These are phyloP conservation scores for Fragilaria radians DNA, from an alignment of 108 stramenopile genomes.

Conservation along the genomic window DNA sequence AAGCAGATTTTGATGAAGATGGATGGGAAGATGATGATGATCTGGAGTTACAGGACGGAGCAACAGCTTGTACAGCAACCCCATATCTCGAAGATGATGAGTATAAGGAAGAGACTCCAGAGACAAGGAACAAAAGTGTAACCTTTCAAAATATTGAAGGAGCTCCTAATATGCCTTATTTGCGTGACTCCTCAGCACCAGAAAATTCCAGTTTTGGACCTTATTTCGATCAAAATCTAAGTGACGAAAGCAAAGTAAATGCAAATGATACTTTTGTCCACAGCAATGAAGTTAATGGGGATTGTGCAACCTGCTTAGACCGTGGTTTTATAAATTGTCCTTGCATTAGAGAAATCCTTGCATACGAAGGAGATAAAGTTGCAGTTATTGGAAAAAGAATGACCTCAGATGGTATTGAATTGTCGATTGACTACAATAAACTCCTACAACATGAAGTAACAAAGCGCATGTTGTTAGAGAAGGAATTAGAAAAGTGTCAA, in stretches of 20 bases:
- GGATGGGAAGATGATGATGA: slow-evolving; percentile 20
- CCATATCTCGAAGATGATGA: not conserved
- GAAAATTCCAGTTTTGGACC: not conserved
- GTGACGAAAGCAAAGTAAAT: not conserved
- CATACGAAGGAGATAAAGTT: slow-evolving; percentile 10
- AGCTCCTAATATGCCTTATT: not conserved
- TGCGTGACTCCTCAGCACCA: not conserved
- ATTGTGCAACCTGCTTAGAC: not conserved
- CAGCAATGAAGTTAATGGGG: not conserved
- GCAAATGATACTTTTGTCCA: not conserved
- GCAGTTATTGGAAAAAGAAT: slow-evolving; percentile 10
- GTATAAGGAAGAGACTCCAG: not conserved
- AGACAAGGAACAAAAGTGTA: not conserved
- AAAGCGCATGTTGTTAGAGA: slow-evolving; percentile 56
- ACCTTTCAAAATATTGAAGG: not conserved
- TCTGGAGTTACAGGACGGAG: slow-evolving; percentile 8
- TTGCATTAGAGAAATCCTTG: slow-evolving; percentile 18
- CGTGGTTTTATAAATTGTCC: slow-evolving; percentile 16
- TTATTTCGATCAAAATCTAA: not conserved
- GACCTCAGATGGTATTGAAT: slow-evolving; percentile 32
- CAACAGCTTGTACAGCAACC: not conserved
- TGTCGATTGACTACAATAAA: slow-evolving; percentile 55
- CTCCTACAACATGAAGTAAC: slow-evolving; percentile 53
- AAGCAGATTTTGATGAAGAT: slow-evolving; percentile 24
- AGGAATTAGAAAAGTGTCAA: slow-evolving; percentile 28